Percentiles rank a stretch among this genome's conserved stretches.
Evolutionary conservation across 495 filamentous ascomycete species (phyloP).

Genomic region (Aspergillus diversus): DNA sequence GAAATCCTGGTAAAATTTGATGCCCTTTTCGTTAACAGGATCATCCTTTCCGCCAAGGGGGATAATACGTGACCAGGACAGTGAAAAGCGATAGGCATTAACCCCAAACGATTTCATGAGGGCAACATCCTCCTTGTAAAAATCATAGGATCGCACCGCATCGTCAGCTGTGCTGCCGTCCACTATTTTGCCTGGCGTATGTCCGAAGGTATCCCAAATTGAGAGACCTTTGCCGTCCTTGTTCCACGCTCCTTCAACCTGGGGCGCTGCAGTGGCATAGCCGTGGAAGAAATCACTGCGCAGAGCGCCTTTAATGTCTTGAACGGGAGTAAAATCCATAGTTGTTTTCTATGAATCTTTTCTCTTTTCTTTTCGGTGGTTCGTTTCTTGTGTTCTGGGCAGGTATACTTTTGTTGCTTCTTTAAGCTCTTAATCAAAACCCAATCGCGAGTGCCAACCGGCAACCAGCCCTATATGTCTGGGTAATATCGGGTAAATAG

Average conservation of each 20-base stretch:
- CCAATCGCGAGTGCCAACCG: slow-evolving; percentile 4
- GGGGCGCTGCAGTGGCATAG: slow-evolving; percentile 45
- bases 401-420: not conserved
- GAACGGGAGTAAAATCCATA: slow-evolving; percentile 37
- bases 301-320: slow-evolving; percentile 37
- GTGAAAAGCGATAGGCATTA: slow-evolving; percentile 70
- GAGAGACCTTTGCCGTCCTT: slow-evolving; percentile 68
- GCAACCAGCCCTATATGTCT: slow-evolving; percentile 3
- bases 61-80: slow-evolving; percentile 73
- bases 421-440: slow-evolving; percentile 7
- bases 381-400: not conserved
- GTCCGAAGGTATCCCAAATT: slow-evolving; percentile 75
- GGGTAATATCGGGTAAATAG: slow-evolving; percentile 16
- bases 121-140: slow-evolving; percentile 69
- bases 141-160: slow-evolving; percentile 71
- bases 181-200: slow-evolving; percentile 68
- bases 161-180: slow-evolving; percentile 67
- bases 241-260: slow-evolving; percentile 70
- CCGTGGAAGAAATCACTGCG: slow-evolving; percentile 41
- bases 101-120: slow-evolving; percentile 69
- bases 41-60: slow-evolving; percentile 46
- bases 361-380: not conserved
- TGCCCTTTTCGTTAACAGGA: slow-evolving; percentile 45
- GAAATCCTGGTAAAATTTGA: slow-evolving; percentile 48
- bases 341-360: slow-evolving; percentile 15